Evolutionary conservation across 768 basidiomycete species (phyloP).

Genomic region (Lactifluus subvellereus): DNA sequence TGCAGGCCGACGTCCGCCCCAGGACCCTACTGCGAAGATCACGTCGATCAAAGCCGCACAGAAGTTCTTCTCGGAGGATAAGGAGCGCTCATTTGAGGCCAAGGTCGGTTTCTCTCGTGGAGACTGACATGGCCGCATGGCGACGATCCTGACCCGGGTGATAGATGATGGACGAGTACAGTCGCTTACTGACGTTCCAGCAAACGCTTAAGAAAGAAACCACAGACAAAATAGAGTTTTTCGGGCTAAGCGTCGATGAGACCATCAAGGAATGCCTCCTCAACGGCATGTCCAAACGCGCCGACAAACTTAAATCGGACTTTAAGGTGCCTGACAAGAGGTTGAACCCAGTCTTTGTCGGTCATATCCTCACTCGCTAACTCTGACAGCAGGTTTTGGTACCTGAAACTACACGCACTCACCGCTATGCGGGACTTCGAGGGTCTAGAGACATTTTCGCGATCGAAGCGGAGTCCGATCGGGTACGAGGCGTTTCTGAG

Average conservation of each 20-base stretch:
- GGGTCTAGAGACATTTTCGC: conserved; percentile 77
- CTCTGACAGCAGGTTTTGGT: conserved; percentile 70
- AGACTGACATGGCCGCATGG: not conserved
- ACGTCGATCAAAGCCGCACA: conserved; percentile 73
- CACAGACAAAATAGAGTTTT: conserved; percentile 70
- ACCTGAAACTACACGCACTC: conserved; percentile 80
- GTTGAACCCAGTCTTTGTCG: conserved; percentile 37
- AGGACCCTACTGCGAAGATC: conserved; percentile 74
- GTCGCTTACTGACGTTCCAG: conserved; percentile 69
- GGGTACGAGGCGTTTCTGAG: conserved; percentile 90
- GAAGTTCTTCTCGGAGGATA: conserved; percentile 94
- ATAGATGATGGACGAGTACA: conserved; percentile 89
- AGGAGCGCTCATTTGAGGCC: conserved; percentile 84
- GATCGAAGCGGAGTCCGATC: conserved; percentile 86
- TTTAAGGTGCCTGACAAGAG: conserved; percentile 95
- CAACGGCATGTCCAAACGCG: conserved; percentile 77
- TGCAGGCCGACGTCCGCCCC: not conserved
- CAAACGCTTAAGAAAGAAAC: conserved; percentile 85
- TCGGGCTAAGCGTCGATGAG: conserved; percentile 80
- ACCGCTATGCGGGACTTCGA: conserved; percentile 81
- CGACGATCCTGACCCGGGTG: not conserved
- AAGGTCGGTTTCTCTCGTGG: conserved; percentile 48
- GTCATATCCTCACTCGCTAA: not conserved
- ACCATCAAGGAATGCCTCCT: conserved; percentile 75
- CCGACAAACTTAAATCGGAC: conserved; percentile 82